Evolutionary conservation across 169 alveolate species (phyloP).

Genomic region (Plasmodium gonderi): DNA sequence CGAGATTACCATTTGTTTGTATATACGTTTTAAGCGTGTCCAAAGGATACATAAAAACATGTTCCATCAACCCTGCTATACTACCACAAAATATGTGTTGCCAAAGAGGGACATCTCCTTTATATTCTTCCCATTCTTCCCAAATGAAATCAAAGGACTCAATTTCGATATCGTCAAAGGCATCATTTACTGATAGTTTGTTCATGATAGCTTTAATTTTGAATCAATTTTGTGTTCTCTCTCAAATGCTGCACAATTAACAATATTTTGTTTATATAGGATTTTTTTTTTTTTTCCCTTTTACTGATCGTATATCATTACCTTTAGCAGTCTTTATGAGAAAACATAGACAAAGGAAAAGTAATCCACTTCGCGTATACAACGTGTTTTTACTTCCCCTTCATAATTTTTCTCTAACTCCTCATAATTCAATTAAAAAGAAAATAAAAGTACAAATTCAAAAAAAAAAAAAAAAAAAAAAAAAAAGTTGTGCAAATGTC

Average conservation of each 20-base stretch:
- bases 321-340: neutral
- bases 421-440: too few species aligned
- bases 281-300: conserved; percentile 5
- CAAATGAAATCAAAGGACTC: conserved; percentile 72
- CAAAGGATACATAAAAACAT: conserved; percentile 95
- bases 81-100: conserved; percentile 97
- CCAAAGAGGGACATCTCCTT: conserved; percentile 92
- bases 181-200: conserved; percentile 49
- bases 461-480: conserved; percentile 10
- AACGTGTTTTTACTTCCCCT: too few species aligned
- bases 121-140: conserved; percentile 78
- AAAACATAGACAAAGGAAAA: neutral
- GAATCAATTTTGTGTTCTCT: neutral
- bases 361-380: too few species aligned
- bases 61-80: conserved; percentile 98
- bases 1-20: conserved; percentile 81
- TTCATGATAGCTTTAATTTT: conserved; percentile 13
- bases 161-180: conserved; percentile 47
- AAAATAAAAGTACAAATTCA: neutral
- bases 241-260: neutral
- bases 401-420: neutral
- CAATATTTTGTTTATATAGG: neutral
- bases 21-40: conserved; percentile 94
- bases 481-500: neutral
- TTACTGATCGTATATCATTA: neutral